phyloP scores from a whole-genome alignment of 1,284 basidiomycete genomes.

The Crepidotus sp. region DNA sequence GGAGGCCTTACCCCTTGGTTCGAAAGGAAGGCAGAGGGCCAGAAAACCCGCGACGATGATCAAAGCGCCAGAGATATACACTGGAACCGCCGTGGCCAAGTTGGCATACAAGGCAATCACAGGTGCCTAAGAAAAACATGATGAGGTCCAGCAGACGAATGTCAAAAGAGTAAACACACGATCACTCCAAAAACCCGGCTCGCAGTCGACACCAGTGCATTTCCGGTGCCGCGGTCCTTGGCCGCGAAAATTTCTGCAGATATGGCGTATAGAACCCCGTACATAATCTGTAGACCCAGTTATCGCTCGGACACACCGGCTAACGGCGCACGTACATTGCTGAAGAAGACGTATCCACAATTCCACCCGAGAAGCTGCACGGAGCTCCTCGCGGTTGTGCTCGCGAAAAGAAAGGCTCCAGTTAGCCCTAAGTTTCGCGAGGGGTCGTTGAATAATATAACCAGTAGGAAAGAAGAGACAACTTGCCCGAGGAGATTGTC shows the following conservation, averaged over 20 bases:
- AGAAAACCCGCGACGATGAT: conserved; percentile 58
- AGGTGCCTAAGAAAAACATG: conserved; percentile 42
- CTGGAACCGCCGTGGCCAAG: conserved; percentile 57
- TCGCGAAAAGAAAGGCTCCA: conserved; percentile 60
- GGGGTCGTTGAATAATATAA: conserved; percentile 27
- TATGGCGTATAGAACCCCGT: conserved; percentile 61
- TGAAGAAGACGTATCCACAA: conserved; percentile 56
- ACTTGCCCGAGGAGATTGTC: conserved; percentile 37
- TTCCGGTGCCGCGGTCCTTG: conserved; percentile 65
- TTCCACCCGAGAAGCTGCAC: conserved; percentile 65
- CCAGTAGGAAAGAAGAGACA: conserved; percentile 6
- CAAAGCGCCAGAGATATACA: conserved; percentile 69
- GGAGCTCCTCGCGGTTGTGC: conserved; percentile 56
- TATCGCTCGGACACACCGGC: neutral
- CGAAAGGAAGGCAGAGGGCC: conserved; percentile 67
- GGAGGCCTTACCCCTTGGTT: conserved; percentile 66
- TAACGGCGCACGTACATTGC: conserved; percentile 34
- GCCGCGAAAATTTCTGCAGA: conserved; percentile 66
- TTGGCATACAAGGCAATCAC: conserved; percentile 67
- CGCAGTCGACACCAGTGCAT: conserved; percentile 52
- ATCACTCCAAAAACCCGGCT: conserved; percentile 59
- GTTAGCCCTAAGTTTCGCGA: conserved; percentile 41
- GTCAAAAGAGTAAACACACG: conserved; percentile 26
- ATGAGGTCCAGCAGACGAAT: neutral
- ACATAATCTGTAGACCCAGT: conserved; percentile 46